Evolutionary conservation across 768 basidiomycete species (phyloP).

Genomic region (Russula dissimulans): DNA sequence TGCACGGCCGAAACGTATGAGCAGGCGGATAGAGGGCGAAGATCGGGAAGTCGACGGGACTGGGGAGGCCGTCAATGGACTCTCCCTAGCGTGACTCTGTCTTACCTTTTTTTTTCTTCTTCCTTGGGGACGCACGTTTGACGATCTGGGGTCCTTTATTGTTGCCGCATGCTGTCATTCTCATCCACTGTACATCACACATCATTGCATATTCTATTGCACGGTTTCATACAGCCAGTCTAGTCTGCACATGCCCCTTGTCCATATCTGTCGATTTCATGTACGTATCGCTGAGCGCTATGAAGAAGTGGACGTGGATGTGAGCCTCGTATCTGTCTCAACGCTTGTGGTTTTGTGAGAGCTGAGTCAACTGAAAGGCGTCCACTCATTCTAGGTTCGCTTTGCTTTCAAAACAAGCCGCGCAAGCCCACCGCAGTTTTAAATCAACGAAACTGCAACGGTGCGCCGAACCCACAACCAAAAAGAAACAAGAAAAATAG

Average conservation of each 20-base stretch:
- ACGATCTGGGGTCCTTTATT: not conserved
- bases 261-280: not conserved
- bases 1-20: slow-evolving; percentile 54
- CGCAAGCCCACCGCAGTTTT: slow-evolving; percentile 6
- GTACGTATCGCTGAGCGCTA: not conserved
- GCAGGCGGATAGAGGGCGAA: slow-evolving; percentile 41
- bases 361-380: slow-evolving; percentile 81
- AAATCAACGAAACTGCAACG: slow-evolving; percentile 5
- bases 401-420: slow-evolving; percentile 7
- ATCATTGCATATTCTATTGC: slow-evolving; percentile 4
- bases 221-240: not conserved
- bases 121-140: not conserved
- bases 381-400: slow-evolving; percentile 44
- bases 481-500: not conserved
- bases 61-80: slow-evolving; percentile 63
- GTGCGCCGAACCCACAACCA: slow-evolving; percentile 6
- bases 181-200: slow-evolving; percentile 4
- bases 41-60: slow-evolving; percentile 71
- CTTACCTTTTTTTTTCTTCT: not conserved
- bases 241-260: not conserved
- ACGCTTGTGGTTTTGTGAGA: slow-evolving; percentile 47
- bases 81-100: slow-evolving; percentile 33
- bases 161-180: not conserved
- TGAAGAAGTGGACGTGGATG: slow-evolving; percentile 20
- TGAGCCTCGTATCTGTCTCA: slow-evolving; percentile 94